Evolutionary conservation across 2,329 filamentous ascomycete species (phyloP).

Genomic region (Zymoseptoria brevis): DNA sequence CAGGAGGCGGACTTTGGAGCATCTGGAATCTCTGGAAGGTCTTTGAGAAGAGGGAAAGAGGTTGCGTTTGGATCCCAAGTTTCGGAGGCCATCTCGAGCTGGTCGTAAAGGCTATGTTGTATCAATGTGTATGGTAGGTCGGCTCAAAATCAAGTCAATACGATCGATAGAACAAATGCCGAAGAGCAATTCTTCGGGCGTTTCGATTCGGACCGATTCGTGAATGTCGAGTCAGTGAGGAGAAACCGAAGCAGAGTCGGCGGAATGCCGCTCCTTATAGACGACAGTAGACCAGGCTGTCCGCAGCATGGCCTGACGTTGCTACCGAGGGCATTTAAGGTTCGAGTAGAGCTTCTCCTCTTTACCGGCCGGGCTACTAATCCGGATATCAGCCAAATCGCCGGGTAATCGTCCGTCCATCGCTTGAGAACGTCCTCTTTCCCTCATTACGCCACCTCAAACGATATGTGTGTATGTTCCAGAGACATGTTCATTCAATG

Average conservation of each 20-base stretch:
- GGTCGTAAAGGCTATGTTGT: background rate
- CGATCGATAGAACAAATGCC: background rate
- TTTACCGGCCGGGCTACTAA: background rate
- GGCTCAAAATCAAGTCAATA: background rate
- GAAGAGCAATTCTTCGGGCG: background rate
- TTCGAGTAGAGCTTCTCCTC: background rate
- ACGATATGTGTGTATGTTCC: background rate
- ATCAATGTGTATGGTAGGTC: background rate
- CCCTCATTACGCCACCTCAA: background rate
- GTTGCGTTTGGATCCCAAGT: conserved; percentile 42
- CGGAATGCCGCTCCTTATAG: background rate
- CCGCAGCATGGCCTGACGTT: background rate
- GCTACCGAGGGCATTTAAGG: background rate
- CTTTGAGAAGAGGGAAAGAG: conserved; percentile 46
- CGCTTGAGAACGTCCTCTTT: background rate
- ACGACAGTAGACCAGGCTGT: background rate
- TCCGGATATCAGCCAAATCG: background rate
- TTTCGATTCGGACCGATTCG: background rate
- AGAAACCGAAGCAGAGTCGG: background rate
- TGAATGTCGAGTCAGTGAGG: background rate
- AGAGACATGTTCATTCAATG: background rate
- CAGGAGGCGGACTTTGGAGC: conserved; percentile 51
- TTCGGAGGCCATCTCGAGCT: conserved; percentile 6
- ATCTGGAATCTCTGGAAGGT: conserved; percentile 45
- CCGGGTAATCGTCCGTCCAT: background rate